A percentile compares a stretch with the other conserved stretches of the same genome.
Conservation (phyloP, 1,139 yeast species). For the Lodderomyces oxycetoniae region DNA sequence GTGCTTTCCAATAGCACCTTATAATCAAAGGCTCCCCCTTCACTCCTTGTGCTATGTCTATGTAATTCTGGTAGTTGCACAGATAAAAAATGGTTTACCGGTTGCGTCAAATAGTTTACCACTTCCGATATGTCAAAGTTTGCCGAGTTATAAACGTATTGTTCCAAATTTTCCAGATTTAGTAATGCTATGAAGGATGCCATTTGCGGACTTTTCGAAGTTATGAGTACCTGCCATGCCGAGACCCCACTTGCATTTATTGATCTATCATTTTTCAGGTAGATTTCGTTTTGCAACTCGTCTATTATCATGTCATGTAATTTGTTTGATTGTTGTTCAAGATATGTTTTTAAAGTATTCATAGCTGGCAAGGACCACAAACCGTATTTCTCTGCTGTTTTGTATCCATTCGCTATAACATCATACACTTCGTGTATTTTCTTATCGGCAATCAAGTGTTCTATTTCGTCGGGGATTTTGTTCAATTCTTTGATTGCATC, state of each 20-base stretch:
- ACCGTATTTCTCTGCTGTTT: constrained; percentile 53
- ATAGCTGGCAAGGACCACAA: constrained; percentile 64
- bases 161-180: constrained; percentile 48
- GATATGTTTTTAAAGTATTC: constrained; percentile 50
- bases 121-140: constrained; percentile 54
- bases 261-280: constrained; percentile 41
- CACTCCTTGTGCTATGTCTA: constrained; percentile 16
- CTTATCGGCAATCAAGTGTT: constrained; percentile 59
- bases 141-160: constrained; percentile 51
- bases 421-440: constrained; percentile 67
- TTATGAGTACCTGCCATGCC: constrained; percentile 28
- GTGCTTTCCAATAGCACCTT: constrained; percentile 28
- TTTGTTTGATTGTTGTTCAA: constrained; percentile 59
- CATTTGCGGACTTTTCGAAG: constrained; percentile 29
- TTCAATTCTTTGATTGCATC: constrained; percentile 65
- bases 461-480: constrained; percentile 58
- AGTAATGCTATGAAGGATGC: constrained; percentile 35
- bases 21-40: constrained; percentile 24
- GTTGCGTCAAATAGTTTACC: constrained; percentile 43
- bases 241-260: constrained; percentile 7
- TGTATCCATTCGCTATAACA: constrained; percentile 52
- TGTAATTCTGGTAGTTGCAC: constrained; percentile 33
- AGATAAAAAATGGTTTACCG: constrained; percentile 33
- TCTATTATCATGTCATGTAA: constrained; percentile 71
- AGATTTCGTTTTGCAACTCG: constrained; percentile 70